Conservation (phyloP, 2,329 filamentous ascomycete species). For the Cyphellophora europaea region DNA sequence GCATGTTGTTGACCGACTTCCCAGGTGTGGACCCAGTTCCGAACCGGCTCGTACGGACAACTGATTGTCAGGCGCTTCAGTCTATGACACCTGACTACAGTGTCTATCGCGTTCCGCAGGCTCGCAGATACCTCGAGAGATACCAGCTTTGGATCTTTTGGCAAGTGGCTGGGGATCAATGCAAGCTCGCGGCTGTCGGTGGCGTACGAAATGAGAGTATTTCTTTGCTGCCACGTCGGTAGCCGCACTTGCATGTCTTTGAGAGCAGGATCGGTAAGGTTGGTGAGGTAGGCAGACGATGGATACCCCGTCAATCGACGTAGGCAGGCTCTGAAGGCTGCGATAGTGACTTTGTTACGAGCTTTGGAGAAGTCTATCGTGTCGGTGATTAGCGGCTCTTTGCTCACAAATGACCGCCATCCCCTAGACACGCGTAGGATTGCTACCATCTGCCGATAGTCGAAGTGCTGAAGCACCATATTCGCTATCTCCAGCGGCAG, state of each 20-base stretch:
- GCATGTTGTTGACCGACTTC: too few relatives aligned
- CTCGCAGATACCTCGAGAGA: too few relatives aligned
- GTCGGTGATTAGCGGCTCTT: constrained; percentile 40
- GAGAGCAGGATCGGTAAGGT: neutral
- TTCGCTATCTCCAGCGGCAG: constrained; percentile 46
- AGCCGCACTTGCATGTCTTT: neutral
- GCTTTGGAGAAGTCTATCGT: constrained; percentile 42
- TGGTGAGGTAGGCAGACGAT: neutral
- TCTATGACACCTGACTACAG: too few relatives aligned
- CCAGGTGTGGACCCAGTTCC: too few relatives aligned
- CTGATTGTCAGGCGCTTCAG: too few relatives aligned
- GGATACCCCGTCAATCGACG: constrained; percentile 22
- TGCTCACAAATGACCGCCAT: constrained; percentile 44
- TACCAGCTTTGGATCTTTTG: too few relatives aligned
- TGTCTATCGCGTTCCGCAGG: too few relatives aligned
- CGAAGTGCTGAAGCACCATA: constrained; percentile 42
- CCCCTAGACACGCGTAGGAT: constrained; percentile 46
- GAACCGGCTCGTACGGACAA: too few relatives aligned
- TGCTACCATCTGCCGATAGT: constrained; percentile 40
- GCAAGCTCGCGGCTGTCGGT: too few relatives aligned
- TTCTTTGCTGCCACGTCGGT: neutral
- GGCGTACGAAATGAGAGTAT: too few relatives aligned
- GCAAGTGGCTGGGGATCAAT: too few relatives aligned
- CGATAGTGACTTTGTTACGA: constrained; percentile 29
- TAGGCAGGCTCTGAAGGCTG: constrained; percentile 22